Evolutionary conservation across 345 rosid genomes (phyloP), one percentile per base, ranked within the genome.

Genomic region (Rhodamnia argentea): DNA sequence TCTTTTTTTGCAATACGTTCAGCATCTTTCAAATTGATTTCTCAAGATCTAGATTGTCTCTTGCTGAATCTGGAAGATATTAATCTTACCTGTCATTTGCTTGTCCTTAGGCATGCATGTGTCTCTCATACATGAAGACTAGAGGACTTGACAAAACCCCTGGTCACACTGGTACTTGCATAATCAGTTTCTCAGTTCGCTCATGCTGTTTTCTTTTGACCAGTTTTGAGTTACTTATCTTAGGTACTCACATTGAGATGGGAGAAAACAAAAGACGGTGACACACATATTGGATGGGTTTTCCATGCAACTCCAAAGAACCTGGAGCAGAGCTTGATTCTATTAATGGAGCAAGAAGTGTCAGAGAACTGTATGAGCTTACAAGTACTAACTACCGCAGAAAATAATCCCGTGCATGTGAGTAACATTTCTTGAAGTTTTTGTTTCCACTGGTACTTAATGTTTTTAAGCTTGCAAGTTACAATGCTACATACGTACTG

Each of bases 261-360:
- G 53, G 91, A 92, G 56, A 88, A 88, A 87, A 83, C 88, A 83
- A 92, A 91, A 32, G 50, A 75, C 2, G 24, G 22, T 32, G 82
- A 75, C 47, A 29, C 82, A 50, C 1, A 5, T 5, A 51, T 82
- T 3, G 13, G 84, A 53, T 82, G 37, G 40, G 4, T 26, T 82
- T 37, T 82, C 26, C 84, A 23, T 76, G 3, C n/a, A 53, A 51
- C 4, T 82, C 47, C 26, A 11, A 82, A 26, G 56, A 7, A 50
- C 84, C 84, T 6, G 84, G 37, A 82, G 83, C 18, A 26, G 84
- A 47, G 55, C 84, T 2, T 13, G 40, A 51, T 82, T 29, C 27
- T 51, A 82, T 11, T 47, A 7, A n/a, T 82, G 84, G 84, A 82
- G 84, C 13, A 7, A 82, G 55, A 82, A 51, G 84, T 20, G 32